These are phyloP conservation scores for Phellopilus nigrolimitatus DNA, from an alignment of 1,284 basidiomycete genomes.

Conservation along the genomic window DNA sequence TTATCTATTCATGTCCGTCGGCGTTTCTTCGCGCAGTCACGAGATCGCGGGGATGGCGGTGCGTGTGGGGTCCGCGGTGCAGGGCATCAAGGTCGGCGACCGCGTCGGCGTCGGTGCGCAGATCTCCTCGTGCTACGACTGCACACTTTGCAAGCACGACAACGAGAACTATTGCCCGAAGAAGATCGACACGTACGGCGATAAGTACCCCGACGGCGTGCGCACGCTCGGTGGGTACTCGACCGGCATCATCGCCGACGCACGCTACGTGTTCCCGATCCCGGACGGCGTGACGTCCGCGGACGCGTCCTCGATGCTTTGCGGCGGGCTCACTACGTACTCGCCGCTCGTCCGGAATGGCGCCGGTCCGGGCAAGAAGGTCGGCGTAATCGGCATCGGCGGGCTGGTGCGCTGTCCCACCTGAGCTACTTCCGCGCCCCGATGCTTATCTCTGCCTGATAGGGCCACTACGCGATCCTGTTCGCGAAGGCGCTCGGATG, in stretches of 20 bases:
- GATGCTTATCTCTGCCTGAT: background rate
- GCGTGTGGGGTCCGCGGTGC: conserved; percentile 49
- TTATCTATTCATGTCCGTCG: background rate
- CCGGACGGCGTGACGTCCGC: conserved; percentile 49
- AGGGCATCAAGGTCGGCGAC: conserved; percentile 55
- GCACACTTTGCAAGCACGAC: no score
- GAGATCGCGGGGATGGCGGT: conserved; percentile 60
- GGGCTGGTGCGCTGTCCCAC: conserved; percentile 40
- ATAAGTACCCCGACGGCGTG: conserved; percentile 52
- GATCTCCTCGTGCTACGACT: no score
- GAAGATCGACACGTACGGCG: conserved; percentile 33
- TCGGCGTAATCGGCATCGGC: conserved; percentile 64
- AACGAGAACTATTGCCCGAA: no score
- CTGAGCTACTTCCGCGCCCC: conserved; percentile 24
- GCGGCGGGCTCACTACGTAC: conserved; percentile 64
- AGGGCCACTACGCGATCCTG: conserved; percentile 50
- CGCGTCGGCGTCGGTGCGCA: no score
- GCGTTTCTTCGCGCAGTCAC: conserved; percentile 34
- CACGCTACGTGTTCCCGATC: no score
- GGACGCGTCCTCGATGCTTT: conserved; percentile 51
- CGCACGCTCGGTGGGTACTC: conserved; percentile 58
- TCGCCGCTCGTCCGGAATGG: conserved; percentile 61
- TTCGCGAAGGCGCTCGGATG: conserved; percentile 57
- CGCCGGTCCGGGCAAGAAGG: conserved; percentile 58
- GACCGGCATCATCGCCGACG: conserved; percentile 59